Percentiles rank a stretch among this genome's conserved stretches.
These are phyloP conservation scores for Xylaria multiplex DNA, from an alignment of 2,329 filamentous ascomycete species.

Conservation along the genomic window DNA sequence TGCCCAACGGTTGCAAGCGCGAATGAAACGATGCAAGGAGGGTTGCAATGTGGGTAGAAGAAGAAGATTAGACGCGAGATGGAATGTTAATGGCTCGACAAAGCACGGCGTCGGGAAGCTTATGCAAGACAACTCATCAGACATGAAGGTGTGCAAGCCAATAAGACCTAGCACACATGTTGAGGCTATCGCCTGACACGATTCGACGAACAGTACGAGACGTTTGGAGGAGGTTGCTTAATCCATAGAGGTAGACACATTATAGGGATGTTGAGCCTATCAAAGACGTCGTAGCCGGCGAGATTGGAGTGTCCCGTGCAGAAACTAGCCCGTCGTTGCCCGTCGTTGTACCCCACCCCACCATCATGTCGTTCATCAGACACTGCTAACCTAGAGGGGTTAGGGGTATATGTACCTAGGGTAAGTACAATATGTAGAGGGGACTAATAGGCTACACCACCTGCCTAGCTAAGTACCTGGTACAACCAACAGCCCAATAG, in stretches of 20 bases:
- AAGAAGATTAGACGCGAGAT: slow-evolving; percentile 39
- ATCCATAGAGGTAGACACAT: background rate
- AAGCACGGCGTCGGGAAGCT: slow-evolving; percentile 36
- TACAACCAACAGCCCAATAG: background rate
- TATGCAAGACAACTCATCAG: slow-evolving; percentile 48
- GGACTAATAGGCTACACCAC: background rate
- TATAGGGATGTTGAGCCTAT: slow-evolving; percentile 12
- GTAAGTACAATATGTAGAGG: background rate
- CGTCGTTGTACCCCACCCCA: slow-evolving; percentile 20
- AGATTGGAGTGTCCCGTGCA: slow-evolving; percentile 27
- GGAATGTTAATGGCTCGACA: slow-evolving; percentile 39
- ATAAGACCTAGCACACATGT: slow-evolving; percentile 30
- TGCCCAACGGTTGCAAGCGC: slow-evolving; percentile 44
- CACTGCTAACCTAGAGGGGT: background rate
- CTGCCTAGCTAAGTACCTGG: background rate
- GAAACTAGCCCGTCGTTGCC: background rate
- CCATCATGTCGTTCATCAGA: background rate
- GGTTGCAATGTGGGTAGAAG: slow-evolving; percentile 42
- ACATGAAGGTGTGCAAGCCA: slow-evolving; percentile 36
- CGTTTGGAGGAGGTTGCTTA: slow-evolving; percentile 21
- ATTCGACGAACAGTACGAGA: slow-evolving; percentile 24
- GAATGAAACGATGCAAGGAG: slow-evolving; percentile 37
- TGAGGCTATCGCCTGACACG: slow-evolving; percentile 43
- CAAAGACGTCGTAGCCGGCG: slow-evolving; percentile 3
- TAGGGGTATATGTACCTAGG: background rate